Base-by-base conservation (phyloP, 2,329 filamentous ascomycete species). In the Rhytidhysteron rufulum region DNA sequence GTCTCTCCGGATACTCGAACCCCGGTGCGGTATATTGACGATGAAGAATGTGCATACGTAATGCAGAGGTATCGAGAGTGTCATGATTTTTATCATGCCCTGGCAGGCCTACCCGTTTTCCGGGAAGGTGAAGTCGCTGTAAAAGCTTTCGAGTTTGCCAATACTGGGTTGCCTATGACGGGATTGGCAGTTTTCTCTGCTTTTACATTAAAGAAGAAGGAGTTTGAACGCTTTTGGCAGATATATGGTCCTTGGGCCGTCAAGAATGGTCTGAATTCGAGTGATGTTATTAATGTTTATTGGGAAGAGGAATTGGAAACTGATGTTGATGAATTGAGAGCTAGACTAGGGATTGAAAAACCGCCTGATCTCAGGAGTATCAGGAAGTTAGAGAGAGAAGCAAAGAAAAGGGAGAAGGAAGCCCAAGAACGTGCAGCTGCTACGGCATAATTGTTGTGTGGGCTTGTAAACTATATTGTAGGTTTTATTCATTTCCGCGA, bases 21-120 rank as follows among this genome's bases (percentile, higher is more conserved):
- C 30, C 64, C 67, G 2, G 93, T 98, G 30, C 81, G 86, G 38
- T 97, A 95, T 70, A 89, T 98, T 47, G 90, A 97, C 65, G 84
- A 97, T 60, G 83, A 86, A 54, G 93, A 98, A 68, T 95, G 90
- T 63, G 93, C 93, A 25, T 98, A 97, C 70, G 93, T 97, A 15
- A 94, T 98, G 86, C 93, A 97, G 72, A 82, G 93, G 39, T 98
- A 98, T 67, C 83, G 93, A 47, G 93, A 98, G 68, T 95, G 86
- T 51, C 93, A 98, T 66, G 93, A 98, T 65, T 96, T 98, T 68
- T 96, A 94, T 70, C 93, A 98, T 66, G 91, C 93, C 0, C 74
- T 98, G 38, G 95, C 90, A 1, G 91, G 91, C 0, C 69, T 98
- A 34, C 93, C 93, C 0, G 80, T 94, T 31, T 85, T 95, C 48